Conservation (phyloP, 139 green algal genomes). For the Pleodorina starrii region DNA sequence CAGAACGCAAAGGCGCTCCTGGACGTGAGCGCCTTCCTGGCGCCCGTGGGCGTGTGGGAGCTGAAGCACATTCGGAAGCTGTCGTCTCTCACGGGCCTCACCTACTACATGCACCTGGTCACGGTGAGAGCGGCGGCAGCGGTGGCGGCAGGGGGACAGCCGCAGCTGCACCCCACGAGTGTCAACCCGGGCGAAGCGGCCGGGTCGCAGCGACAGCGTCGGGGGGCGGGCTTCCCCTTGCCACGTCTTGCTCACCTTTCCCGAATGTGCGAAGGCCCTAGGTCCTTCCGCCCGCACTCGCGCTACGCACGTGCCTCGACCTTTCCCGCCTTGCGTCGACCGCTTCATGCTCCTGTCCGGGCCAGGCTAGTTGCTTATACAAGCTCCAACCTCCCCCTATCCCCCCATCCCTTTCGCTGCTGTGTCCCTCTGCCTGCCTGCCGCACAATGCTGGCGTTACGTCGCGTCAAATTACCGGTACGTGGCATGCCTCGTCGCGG, state of each 20-base stretch:
- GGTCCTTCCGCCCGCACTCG: not conserved
- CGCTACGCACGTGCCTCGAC: too few relatives aligned
- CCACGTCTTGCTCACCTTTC: not conserved
- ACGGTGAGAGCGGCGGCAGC: slow-evolving; percentile 15
- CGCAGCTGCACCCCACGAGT: too few relatives aligned
- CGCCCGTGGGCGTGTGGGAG: slow-evolving; percentile 69
- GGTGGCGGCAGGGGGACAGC: too few relatives aligned
- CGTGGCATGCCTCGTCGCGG: not conserved
- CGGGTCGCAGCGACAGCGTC: too few relatives aligned
- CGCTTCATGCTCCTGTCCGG: not conserved
- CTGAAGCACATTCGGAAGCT: slow-evolving; percentile 74
- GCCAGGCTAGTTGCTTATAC: too few relatives aligned
- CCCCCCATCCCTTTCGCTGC: not conserved
- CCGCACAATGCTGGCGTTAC: not conserved
- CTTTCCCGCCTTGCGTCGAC: not conserved
- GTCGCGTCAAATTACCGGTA: not conserved
- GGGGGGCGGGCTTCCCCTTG: too few relatives aligned
- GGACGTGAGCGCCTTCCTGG: slow-evolving; percentile 73
- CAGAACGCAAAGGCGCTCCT: slow-evolving; percentile 42
- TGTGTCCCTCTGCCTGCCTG: not conserved
- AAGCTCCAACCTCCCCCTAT: not conserved
- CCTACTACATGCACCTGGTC: slow-evolving; percentile 54
- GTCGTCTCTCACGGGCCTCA: slow-evolving; percentile 48
- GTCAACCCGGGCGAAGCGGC: too few relatives aligned
- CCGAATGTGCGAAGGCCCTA: not conserved